Evolutionary conservation across 306 rosid genomes (phyloP).

Genomic region (Cucurbita moschata): DNA sequence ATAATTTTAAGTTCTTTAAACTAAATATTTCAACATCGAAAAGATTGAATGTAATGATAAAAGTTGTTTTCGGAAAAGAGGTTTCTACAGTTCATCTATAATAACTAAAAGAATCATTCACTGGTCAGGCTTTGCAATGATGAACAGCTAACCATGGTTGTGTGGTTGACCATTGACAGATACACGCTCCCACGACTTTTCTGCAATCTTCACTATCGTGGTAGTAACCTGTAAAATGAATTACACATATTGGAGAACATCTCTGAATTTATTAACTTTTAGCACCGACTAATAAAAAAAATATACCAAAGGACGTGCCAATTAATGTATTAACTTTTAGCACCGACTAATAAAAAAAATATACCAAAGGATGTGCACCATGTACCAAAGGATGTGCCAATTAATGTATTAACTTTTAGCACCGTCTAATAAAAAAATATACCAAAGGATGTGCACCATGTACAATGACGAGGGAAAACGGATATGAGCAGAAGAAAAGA

Average conservation of each 20-base stretch:
- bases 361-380: no score
- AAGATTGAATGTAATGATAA: background rate
- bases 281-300: background rate
- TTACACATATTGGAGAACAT: background rate
- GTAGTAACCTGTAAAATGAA: conserved; percentile 45
- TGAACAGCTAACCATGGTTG: conserved; percentile 60
- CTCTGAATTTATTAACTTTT: background rate
- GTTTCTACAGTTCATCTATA: background rate
- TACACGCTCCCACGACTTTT: conserved; percentile 93
- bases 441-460: background rate
- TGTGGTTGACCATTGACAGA: conserved; percentile 58
- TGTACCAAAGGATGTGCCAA: no score
- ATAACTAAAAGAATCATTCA: background rate
- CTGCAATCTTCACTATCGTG: conserved; percentile 65
- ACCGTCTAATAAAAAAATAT: background rate
- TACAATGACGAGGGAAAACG: background rate
- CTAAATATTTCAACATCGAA: background rate
- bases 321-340: background rate
- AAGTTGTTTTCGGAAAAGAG: background rate
- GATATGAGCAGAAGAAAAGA: background rate
- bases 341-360: background rate
- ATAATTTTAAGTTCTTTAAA: background rate
- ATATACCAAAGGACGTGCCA: no score
- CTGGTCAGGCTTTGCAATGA: background rate
- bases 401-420: background rate